Conservation (phyloP, 2,329 filamentous ascomycete genomes). For the Colletotrichum falcatum region DNA sequence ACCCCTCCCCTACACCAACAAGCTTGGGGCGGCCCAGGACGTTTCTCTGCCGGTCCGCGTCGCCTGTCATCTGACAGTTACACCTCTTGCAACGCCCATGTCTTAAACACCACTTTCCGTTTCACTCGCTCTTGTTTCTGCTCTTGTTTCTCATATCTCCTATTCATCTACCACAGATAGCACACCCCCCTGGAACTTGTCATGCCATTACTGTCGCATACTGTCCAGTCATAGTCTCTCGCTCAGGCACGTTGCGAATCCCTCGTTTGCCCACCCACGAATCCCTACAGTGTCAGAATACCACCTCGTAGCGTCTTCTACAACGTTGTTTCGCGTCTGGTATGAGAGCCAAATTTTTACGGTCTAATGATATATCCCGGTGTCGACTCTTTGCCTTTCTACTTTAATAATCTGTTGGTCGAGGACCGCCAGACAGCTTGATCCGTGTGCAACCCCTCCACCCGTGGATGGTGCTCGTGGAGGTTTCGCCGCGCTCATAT, state of each 20-base stretch:
- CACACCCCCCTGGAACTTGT: background rate
- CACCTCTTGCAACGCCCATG: background rate
- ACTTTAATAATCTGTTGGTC: slow-evolving; percentile 1
- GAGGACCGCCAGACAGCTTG: background rate
- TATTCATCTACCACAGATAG: background rate
- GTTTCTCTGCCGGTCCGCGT: slow-evolving; percentile 9
- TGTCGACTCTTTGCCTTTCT: slow-evolving; percentile 9
- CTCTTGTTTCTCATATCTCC: background rate
- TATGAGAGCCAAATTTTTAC: background rate
- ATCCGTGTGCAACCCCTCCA: slow-evolving; percentile 3
- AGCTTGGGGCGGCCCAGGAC: slow-evolving; percentile 19
- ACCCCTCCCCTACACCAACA: slow-evolving; percentile 20
- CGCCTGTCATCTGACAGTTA: slow-evolving; percentile 12
- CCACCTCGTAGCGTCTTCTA: slow-evolving; percentile 31
- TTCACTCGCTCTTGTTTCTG: background rate
- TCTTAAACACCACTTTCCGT: slow-evolving; percentile 13
- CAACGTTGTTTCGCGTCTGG: slow-evolving; percentile 24
- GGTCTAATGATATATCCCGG: slow-evolving; percentile 7
- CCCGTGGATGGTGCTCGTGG: background rate
- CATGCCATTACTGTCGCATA: slow-evolving; percentile 11
- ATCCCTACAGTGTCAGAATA: slow-evolving; percentile 19
- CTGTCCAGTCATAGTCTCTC: slow-evolving; percentile 34
- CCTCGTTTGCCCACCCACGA: slow-evolving; percentile 23
- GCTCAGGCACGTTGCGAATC: slow-evolving; percentile 34
- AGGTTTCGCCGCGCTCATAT: background rate